Conservation (phyloP, 2,329 filamentous ascomycete genomes). For the Aspergillus novoparasiticus region DNA sequence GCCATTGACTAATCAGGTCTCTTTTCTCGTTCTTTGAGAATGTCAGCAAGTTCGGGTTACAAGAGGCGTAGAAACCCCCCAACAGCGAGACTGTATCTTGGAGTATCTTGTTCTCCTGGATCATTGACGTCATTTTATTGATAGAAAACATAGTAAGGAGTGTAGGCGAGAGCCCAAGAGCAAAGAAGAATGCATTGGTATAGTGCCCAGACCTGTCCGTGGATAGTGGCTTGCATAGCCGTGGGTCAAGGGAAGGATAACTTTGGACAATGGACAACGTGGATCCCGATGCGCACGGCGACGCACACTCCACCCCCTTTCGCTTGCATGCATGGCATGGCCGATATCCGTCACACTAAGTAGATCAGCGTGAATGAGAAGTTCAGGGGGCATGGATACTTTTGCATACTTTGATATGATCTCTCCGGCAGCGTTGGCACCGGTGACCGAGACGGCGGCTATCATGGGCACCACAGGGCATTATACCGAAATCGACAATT, state of each 20-base stretch:
- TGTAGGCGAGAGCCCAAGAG: not conserved
- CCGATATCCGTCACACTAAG: not conserved
- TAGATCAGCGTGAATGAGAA: not conserved
- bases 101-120: not conserved
- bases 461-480: not conserved
- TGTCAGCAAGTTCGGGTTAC: not conserved
- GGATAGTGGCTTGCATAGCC: not conserved
- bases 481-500: not conserved
- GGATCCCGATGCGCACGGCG: not conserved
- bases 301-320: not conserved
- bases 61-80: not conserved
- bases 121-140: not conserved
- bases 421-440: not conserved
- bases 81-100: not conserved
- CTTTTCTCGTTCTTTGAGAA: not conserved
- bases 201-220: not conserved
- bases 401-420: not conserved
- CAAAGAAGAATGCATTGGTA: not conserved
- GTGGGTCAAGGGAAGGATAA: not conserved
- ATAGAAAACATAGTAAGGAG: not conserved
- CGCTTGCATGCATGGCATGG: not conserved
- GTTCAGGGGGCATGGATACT: not conserved
- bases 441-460: not conserved
- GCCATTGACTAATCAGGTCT: not conserved
- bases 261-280: not conserved